Percentiles rank a stretch among this genome's conserved stretches.
Evolutionary conservation across 2,329 filamentous ascomycete species (phyloP).

Genomic region (Ophiocordyceps robertsii): DNA sequence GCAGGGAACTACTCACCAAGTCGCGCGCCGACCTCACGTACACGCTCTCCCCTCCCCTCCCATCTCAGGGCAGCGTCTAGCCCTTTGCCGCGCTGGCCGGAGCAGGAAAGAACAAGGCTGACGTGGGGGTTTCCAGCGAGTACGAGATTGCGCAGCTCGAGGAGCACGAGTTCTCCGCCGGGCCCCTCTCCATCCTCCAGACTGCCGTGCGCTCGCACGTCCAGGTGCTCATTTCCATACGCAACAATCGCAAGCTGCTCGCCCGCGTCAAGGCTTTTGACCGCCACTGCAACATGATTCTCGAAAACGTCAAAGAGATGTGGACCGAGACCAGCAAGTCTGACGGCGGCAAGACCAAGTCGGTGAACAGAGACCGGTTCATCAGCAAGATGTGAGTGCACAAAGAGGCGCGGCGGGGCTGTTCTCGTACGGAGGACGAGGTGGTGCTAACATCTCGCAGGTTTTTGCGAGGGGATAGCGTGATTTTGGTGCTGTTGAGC

Average conservation of each 20-base stretch:
- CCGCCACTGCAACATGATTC: slow-evolving; percentile 96
- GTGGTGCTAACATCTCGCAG: slow-evolving; percentile 23
- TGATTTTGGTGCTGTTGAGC: slow-evolving; percentile 76
- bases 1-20: slow-evolving; percentile 78
- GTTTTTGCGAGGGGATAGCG: slow-evolving; percentile 77
- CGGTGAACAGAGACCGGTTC: slow-evolving; percentile 93
- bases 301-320: slow-evolving; percentile 94
- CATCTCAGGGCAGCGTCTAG: not conserved
- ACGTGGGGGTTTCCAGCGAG: slow-evolving; percentile 42
- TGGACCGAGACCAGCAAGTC: slow-evolving; percentile 71
- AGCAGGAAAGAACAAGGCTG: not conserved
- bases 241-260: slow-evolving; percentile 96
- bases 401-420: no score
- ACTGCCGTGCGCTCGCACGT: slow-evolving; percentile 90
- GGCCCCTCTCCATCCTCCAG: slow-evolving; percentile 75
- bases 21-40: slow-evolving; percentile 85
- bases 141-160: slow-evolving; percentile 71
- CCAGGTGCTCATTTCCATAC: slow-evolving; percentile 92
- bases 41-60: slow-evolving; percentile 20
- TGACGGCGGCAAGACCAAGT: slow-evolving; percentile 67
- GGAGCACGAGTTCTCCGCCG: slow-evolving; percentile 41
- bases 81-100: not conserved
- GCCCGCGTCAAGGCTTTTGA: slow-evolving; percentile 98
- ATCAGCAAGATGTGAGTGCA: slow-evolving; percentile 83
- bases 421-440: no score